phyloP scores from a whole-genome alignment of 2,329 filamentous ascomycete species.

The Curvularia spicifera region DNA sequence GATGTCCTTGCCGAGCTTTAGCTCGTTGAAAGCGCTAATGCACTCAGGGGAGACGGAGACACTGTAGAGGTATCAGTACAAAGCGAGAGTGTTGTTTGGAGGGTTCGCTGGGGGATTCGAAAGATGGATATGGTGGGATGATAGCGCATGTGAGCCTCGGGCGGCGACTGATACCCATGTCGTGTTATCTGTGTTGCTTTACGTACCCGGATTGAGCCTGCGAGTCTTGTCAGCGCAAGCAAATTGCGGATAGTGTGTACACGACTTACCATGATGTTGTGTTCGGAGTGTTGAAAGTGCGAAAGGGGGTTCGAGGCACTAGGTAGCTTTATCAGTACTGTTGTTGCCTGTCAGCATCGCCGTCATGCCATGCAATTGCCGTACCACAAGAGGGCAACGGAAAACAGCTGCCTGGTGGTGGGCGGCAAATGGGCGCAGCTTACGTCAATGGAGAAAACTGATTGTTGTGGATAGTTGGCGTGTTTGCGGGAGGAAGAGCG shows the following conservation, averaged over 20 bases:
- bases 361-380: slow-evolving; percentile 39
- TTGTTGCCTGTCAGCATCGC: slow-evolving; percentile 49
- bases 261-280: slow-evolving; percentile 46
- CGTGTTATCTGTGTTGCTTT: slow-evolving; percentile 22
- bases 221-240: slow-evolving; percentile 25
- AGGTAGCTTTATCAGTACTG: slow-evolving; percentile 44
- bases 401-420: slow-evolving; percentile 30
- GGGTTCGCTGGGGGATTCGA: slow-evolving; percentile 3
- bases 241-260: neutral
- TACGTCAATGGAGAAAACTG: slow-evolving; percentile 37
- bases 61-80: slow-evolving; percentile 55
- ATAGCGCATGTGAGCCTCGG: slow-evolving; percentile 16
- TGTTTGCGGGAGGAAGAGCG: slow-evolving; percentile 25
- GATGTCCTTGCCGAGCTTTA: slow-evolving; percentile 78
- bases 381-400: slow-evolving; percentile 14
- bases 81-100: neutral
- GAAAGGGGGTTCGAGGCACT: slow-evolving; percentile 27
- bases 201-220: slow-evolving; percentile 56
- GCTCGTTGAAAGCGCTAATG: slow-evolving; percentile 73
- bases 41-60: slow-evolving; percentile 75
- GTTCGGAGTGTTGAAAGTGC: slow-evolving; percentile 30
- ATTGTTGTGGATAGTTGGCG: slow-evolving; percentile 24
- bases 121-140: slow-evolving; percentile 9
- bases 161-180: slow-evolving; percentile 22
- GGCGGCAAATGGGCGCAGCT: slow-evolving; percentile 21